Evolutionary conservation across 805 yeast genomes (phyloP), one percentile per base, ranked within the genome.

Genomic region (Nakazawaea anatomiae): DNA sequence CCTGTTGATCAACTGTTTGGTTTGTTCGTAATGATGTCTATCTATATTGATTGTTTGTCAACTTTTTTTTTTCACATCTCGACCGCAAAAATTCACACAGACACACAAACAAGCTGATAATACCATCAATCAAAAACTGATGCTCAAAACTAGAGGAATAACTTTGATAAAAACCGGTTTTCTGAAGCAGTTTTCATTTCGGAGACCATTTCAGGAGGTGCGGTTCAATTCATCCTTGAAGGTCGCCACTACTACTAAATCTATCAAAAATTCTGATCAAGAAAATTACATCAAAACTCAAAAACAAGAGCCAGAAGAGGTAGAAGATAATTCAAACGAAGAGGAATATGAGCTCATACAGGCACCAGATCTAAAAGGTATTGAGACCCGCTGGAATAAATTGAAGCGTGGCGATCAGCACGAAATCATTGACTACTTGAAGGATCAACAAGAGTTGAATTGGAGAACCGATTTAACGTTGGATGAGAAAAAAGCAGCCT

Each of bases 401-500:
- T 46, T 71, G 30, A 52, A 62, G 11, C 61, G 59, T 18, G 74
- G 66, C 14, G 64, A 64, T 25, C 69, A 69, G 51, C 63, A 60
- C 41, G 71, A 69, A 47, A 58, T 70, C 38, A 63, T 69, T 30
- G 69, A 66, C 45, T 66, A 66, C 51, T 55, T 71, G 30, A 60
- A 62, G 32, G 66, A 65, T n/a, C 64, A 64, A 48, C 74, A 70
- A 54, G 65, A 65, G 51, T 64, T 66, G 47, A 64, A 62, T 11
- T 71, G 75, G 75, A 57, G 57, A 34, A 30, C 39, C 2, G 61
- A 60, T 48, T 68, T 80, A 56, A 68, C 74, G 32, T 49, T 60
- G 18, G 82, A 76, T 54, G 85, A 80, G 62, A 80, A 80, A 69
- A 72, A 69, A 60, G 83, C 85, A 28, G 78, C 79, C 27, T 78